phyloP scores from a whole-genome alignment of 352 stramenopile species.

The Blastocystis sp. region DNA sequence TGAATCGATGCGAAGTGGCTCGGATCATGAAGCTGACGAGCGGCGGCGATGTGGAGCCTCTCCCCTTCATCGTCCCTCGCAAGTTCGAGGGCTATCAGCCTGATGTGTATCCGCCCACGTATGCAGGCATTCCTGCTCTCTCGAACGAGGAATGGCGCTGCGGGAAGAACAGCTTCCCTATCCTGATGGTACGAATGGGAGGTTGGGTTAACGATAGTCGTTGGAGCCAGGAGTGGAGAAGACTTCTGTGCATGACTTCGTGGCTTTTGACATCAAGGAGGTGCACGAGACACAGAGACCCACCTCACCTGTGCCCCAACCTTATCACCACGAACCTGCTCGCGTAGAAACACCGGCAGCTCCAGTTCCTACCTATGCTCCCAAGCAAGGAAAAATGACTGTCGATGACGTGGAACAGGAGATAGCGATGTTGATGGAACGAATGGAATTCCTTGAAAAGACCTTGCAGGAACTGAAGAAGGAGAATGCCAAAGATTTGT shows the following conservation, averaged over 20 bases:
- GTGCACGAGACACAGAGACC: neutral
- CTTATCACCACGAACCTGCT: neutral
- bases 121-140: constrained; percentile 84
- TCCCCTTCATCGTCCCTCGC: constrained; percentile 88
- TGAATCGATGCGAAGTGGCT: constrained; percentile 94
- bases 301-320: neutral
- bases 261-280: neutral
- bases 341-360: neutral
- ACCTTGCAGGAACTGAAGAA: constrained; percentile 42
- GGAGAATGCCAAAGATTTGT: constrained; percentile 53
- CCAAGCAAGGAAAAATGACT: constrained; percentile 48
- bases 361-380: neutral
- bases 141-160: constrained; percentile 87
- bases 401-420: constrained; percentile 49
- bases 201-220: neutral
- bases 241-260: neutral
- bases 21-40: constrained; percentile 89
- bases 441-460: constrained; percentile 38
- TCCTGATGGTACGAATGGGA: constrained; percentile 57
- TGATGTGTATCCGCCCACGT: constrained; percentile 95
- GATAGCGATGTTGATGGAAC: constrained; percentile 13
- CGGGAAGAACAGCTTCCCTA: constrained; percentile 84
- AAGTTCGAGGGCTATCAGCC: constrained; percentile 99
- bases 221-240: constrained; percentile 6
- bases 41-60: constrained; percentile 85